Evolutionary conservation across 306 rosid species (phyloP).

Genomic region (Acacia melanoxylon): DNA sequence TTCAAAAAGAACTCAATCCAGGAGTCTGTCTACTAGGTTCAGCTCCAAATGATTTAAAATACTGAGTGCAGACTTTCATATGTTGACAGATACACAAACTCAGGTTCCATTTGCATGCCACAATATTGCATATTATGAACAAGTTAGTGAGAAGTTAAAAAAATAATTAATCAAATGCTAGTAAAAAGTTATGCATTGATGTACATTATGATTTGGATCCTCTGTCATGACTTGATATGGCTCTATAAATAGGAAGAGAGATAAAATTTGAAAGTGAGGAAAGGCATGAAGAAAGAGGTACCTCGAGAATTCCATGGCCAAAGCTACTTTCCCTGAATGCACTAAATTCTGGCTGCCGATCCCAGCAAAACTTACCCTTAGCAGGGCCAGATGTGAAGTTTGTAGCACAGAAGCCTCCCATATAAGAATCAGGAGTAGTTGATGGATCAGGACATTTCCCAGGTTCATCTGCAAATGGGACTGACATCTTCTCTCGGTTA

Average conservation of each 20-base stretch:
- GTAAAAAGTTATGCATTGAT: not conserved
- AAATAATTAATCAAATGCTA: not conserved
- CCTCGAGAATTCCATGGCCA: constrained; percentile 84
- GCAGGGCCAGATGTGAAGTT: constrained; percentile 68
- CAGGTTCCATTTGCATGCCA: not conserved
- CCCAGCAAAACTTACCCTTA: constrained; percentile 73
- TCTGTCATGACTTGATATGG: not conserved
- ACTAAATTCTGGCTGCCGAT: constrained; percentile 69
- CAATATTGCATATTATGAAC: constrained; percentile 4
- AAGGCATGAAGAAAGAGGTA: constrained; percentile 28
- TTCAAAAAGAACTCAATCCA: not conserved
- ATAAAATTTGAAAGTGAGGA: not conserved
- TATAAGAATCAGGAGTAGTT: constrained; percentile 43
- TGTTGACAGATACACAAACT: not conserved
- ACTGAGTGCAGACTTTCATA: not conserved
- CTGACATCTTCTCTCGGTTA: constrained; percentile 84
- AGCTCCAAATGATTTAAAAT: not conserved
- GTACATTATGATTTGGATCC: not conserved
- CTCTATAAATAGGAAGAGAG: not conserved
- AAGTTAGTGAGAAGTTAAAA: not conserved
- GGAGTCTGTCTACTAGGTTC: not conserved
- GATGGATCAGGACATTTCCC: constrained; percentile 67
- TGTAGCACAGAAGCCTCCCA: constrained; percentile 66
- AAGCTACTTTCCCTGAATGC: constrained; percentile 79
- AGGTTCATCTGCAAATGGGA: constrained; percentile 55